Percentiles rank a stretch among this genome's conserved stretches.
Evolutionary conservation across 1,139 yeast genomes (phyloP).

Genomic region (Candida freyschussii): DNA sequence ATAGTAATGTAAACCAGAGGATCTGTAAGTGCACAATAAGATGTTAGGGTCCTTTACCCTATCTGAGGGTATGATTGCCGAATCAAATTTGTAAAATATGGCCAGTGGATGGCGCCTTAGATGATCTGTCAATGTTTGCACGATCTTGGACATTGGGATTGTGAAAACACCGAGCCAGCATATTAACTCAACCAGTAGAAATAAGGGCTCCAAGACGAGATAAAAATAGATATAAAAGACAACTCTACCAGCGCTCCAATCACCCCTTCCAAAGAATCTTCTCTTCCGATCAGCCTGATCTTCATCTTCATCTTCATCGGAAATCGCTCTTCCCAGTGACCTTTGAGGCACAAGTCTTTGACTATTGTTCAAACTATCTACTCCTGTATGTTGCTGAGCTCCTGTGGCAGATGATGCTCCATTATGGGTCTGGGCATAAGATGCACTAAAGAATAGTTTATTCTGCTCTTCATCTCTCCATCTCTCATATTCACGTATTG

Average conservation of each 20-base stretch:
- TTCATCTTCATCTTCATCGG: constrained; percentile 19
- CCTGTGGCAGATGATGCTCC: neutral
- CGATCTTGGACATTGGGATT: constrained; percentile 85
- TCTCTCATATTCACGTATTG: constrained; percentile 76
- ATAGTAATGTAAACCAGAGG: constrained; percentile 88
- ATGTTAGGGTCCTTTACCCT: constrained; percentile 33
- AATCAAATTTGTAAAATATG: constrained; percentile 59
- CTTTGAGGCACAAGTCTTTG: constrained; percentile 8
- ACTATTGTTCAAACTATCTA: constrained; percentile 6
- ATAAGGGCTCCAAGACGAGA: constrained; percentile 62
- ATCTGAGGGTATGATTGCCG: constrained; percentile 12
- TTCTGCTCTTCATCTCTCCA: constrained; percentile 76
- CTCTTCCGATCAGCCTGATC: constrained; percentile 40
- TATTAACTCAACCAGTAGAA: constrained; percentile 47
- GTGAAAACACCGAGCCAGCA: constrained; percentile 87
- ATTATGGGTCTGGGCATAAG: constrained; percentile 15
- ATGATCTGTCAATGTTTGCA: constrained; percentile 66
- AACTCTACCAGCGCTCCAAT: constrained; percentile 84
- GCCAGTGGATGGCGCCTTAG: constrained; percentile 90
- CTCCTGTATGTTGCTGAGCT: neutral
- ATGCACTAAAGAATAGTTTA: constrained; percentile 33
- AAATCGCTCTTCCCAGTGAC: constrained; percentile 10
- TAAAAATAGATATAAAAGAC: constrained; percentile 74
- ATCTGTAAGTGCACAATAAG: constrained; percentile 79
- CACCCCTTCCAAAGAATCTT: constrained; percentile 86